Conservation (phyloP, 441 rosid species). For the Gossypium schwendimanii region DNA sequence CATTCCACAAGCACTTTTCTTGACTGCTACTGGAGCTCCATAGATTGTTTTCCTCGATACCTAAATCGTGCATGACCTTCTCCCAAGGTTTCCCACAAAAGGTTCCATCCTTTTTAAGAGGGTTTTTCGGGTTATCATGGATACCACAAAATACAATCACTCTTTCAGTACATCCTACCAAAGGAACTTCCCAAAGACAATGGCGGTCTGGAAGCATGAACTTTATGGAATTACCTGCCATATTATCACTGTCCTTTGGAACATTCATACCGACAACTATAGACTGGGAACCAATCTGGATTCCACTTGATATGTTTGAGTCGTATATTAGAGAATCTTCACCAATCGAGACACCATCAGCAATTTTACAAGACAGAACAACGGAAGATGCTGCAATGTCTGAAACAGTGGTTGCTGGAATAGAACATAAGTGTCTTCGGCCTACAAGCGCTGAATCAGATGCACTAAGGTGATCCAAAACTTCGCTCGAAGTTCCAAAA, state of each 20-base stretch:
- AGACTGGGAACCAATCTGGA: constrained; percentile 84
- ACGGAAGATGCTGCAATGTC: constrained; percentile 87
- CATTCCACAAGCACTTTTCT: constrained; percentile 88
- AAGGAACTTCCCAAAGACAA: constrained; percentile 97
- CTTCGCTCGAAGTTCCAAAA: constrained; percentile 96
- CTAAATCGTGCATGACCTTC: constrained; percentile 62
- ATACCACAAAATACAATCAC: constrained; percentile 84
- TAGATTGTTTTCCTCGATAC: constrained; percentile 62
- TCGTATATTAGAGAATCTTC: constrained; percentile 90
- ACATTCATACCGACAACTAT: constrained; percentile 75
- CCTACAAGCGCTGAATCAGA: constrained; percentile 78
- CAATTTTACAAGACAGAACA: constrained; percentile 83
- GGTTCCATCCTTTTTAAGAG: constrained; percentile 57
- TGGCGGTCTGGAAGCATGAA: constrained; percentile 91
- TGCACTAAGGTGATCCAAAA: constrained; percentile 80
- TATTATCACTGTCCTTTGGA: constrained; percentile 33
- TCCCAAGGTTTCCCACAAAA: constrained; percentile 92
- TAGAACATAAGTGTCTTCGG: constrained; percentile 84
- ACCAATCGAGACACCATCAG: constrained; percentile 80
- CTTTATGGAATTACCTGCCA: constrained; percentile 35
- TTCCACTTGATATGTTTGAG: constrained; percentile 57
- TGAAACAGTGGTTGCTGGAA: constrained; percentile 80
- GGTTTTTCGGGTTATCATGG: constrained; percentile 81
- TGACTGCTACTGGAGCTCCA: constrained; percentile 53
- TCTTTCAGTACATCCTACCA: constrained; percentile 55